Percentiles rank a stretch among this genome's conserved stretches.
Evolutionary conservation across 345 rosid species (phyloP).

Genomic region (Adansonia digitata): DNA sequence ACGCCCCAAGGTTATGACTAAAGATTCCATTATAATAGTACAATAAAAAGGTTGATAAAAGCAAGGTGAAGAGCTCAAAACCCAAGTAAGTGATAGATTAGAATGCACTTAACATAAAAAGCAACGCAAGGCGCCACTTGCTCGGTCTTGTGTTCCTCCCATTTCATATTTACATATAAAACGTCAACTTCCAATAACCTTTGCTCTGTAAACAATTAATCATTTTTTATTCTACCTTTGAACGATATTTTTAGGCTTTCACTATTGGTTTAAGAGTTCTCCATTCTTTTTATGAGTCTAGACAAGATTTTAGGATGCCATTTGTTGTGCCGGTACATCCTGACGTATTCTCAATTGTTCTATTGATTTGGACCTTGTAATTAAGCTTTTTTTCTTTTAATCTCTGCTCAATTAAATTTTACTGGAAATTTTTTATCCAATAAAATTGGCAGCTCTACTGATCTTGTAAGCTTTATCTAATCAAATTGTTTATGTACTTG

Average conservation of each 20-base stretch:
- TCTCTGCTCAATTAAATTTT: background rate
- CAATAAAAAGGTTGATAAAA: slow-evolving; percentile 3
- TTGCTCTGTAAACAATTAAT: slow-evolving; percentile 10
- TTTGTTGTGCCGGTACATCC: background rate
- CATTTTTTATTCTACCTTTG: slow-evolving; percentile 17
- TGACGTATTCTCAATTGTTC: background rate
- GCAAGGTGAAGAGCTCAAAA: slow-evolving; percentile 26
- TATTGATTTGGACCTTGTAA: background rate
- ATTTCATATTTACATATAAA: slow-evolving; percentile 13
- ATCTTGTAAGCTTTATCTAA: background rate
- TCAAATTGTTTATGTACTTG: background rate
- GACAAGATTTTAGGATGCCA: slow-evolving; percentile 17
- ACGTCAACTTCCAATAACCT: slow-evolving; percentile 23
- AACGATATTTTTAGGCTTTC: slow-evolving; percentile 18
- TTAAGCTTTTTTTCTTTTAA: background rate
- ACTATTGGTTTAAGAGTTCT: slow-evolving; percentile 10
- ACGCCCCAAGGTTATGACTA: slow-evolving; percentile 13
- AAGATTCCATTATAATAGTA: slow-evolving; percentile 20
- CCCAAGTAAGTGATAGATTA: slow-evolving; percentile 28
- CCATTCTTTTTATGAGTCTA: background rate
- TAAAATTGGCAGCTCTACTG: background rate
- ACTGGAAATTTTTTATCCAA: background rate
- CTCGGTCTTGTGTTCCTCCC: slow-evolving; percentile 49
- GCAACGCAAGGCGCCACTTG: slow-evolving; percentile 32
- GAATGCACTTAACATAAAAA: slow-evolving; percentile 12